Evolutionary conservation across 495 filamentous ascomycete species (phyloP).

Genomic region (Chlorociboria aeruginascens): DNA sequence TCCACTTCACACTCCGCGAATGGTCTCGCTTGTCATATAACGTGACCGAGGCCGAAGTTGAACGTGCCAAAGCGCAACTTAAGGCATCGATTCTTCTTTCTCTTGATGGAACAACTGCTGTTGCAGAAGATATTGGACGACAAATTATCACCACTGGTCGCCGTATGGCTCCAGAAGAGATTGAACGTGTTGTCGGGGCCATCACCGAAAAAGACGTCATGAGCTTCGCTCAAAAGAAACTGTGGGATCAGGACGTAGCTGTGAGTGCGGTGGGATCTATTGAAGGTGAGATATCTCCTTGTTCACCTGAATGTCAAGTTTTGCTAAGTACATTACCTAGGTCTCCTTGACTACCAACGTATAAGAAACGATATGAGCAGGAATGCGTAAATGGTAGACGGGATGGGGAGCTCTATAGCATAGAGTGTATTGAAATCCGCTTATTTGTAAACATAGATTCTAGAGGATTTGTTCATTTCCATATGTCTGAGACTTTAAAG

Average conservation of each 20-base stretch:
- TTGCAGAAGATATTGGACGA: constrained; percentile 95
- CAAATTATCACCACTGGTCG: constrained; percentile 97
- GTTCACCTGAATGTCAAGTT: constrained; percentile 22
- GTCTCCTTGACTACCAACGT: constrained; percentile 71
- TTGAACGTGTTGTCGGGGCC: constrained; percentile 74
- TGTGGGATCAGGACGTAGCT: constrained; percentile 97
- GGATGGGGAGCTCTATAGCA: not conserved
- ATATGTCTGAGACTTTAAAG: not conserved
- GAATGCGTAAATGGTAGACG: constrained; percentile 34
- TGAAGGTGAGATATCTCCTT: constrained; percentile 46
- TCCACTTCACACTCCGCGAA: constrained; percentile 96
- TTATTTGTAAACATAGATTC: constrained; percentile 23
- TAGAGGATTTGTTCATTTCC: constrained; percentile 6
- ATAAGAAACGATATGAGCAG: constrained; percentile 84
- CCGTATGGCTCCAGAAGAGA: constrained; percentile 80
- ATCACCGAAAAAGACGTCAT: constrained; percentile 97
- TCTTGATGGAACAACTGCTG: constrained; percentile 92
- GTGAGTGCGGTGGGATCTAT: constrained; percentile 85
- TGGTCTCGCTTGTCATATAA: constrained; percentile 84
- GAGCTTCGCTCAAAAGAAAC: constrained; percentile 76
- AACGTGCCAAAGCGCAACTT: constrained; percentile 97
- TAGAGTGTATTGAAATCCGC: constrained; percentile 19
- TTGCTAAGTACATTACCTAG: not conserved
- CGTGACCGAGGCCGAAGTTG: constrained; percentile 81
- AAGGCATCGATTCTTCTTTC: constrained; percentile 96